Percentiles rank a stretch among this genome's conserved stretches.
phyloP scores from a whole-genome alignment of 1,284 basidiomycete species.

The Peniophora sp. region DNA sequence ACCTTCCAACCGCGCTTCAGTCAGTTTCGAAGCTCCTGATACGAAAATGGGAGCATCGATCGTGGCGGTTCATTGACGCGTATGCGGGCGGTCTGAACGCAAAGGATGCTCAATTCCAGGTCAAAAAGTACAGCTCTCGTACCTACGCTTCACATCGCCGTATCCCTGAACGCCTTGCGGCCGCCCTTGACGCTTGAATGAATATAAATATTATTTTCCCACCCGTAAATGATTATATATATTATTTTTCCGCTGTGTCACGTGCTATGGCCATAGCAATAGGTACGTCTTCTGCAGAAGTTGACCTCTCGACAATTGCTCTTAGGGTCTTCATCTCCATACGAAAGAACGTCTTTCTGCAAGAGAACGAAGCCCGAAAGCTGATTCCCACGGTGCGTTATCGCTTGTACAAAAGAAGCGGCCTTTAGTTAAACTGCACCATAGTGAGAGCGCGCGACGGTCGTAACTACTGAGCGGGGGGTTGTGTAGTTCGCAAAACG shows the following conservation, averaged over 20 bases:
- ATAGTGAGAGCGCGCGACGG: too few relatives aligned
- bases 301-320: too few relatives aligned
- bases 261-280: too few relatives aligned
- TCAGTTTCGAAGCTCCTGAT: slow-evolving; percentile 15
- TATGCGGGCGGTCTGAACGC: slow-evolving; percentile 15
- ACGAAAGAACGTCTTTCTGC: too few relatives aligned
- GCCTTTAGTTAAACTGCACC: not conserved
- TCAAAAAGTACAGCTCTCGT: slow-evolving; percentile 15
- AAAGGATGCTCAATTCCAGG: slow-evolving; percentile 17
- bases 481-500: not conserved
- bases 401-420: not conserved
- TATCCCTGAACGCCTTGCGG: slow-evolving; percentile 14
- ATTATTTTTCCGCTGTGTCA: too few relatives aligned
- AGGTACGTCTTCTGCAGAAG: too few relatives aligned
- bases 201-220: too few relatives aligned
- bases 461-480: slow-evolving; percentile 11
- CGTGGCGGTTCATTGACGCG: slow-evolving; percentile 16
- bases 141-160: slow-evolving; percentile 18
- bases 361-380: too few relatives aligned
- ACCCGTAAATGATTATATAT: too few relatives aligned
- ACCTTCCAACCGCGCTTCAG: slow-evolving; percentile 13
- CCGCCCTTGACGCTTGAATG: not conserved
- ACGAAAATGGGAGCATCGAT: slow-evolving; percentile 19
- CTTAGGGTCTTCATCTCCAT: too few relatives aligned
- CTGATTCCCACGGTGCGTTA: not conserved